A percentile compares a stretch with the other conserved stretches of the same genome.
These are phyloP conservation scores for Abortiporus biennis DNA, from an alignment of 1,284 basidiomycete species.

Conservation along the genomic window DNA sequence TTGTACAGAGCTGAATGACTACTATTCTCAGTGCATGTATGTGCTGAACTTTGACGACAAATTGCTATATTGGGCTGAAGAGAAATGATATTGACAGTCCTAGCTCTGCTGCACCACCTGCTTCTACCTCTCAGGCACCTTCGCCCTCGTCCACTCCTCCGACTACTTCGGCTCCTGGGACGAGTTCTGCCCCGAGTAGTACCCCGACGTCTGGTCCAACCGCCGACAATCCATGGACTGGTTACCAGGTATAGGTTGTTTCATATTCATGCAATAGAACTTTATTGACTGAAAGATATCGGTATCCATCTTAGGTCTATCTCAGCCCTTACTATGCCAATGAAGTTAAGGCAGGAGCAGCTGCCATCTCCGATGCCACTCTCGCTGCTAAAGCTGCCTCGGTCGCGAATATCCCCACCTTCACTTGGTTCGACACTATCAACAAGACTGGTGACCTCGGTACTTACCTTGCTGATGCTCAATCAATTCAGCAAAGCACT, in stretches of 20 bases:
- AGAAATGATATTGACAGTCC: constrained; percentile 4
- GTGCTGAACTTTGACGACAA: no score
- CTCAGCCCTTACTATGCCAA: constrained; percentile 46
- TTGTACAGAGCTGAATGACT: constrained; percentile 40
- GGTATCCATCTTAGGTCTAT: no score
- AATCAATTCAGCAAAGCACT: constrained; percentile 32
- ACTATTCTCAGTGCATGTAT: constrained; percentile 55
- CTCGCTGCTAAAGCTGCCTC: constrained; percentile 41
- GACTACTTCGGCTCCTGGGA: constrained; percentile 17
- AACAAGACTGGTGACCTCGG: constrained; percentile 46
- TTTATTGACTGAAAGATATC: no score
- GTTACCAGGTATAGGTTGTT: no score
- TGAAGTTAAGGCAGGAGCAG: constrained; percentile 46
- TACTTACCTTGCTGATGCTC: constrained; percentile 48
- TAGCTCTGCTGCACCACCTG: constrained; percentile 11
- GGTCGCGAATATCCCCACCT: constrained; percentile 51
- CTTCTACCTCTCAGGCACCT: constrained; percentile 9
- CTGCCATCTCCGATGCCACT: constrained; percentile 40
- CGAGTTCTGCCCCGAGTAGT: constrained; percentile 17
- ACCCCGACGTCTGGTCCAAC: no score
- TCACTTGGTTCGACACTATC: constrained; percentile 54
- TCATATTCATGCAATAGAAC: no score
- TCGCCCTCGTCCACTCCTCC: constrained; percentile 18
- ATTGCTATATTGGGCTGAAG: no score
- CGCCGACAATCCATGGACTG: constrained; percentile 50